Base-by-base conservation (phyloP, 139 green algal species). In the Coelastrella sp. region DNA sequence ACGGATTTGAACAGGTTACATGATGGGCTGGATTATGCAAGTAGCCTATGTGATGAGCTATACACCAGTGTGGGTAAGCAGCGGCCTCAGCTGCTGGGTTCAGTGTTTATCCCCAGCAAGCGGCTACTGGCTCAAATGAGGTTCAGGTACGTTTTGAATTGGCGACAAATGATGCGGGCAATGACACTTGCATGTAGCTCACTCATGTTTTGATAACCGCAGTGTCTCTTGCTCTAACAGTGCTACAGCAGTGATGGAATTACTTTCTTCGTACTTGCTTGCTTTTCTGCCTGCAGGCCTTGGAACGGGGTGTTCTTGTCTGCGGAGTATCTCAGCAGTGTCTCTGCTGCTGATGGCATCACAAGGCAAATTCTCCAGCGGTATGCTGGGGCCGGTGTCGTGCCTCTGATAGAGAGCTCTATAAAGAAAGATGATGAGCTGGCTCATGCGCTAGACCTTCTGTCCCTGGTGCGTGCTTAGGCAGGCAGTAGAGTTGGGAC, bases 301-400 rank as follows among this genome's bases (percentile, higher is more conserved):
- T 94, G 90, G 90, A 85, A 78, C 19, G 90, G 90, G 6, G 90
- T 94, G n/a, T 92, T 88, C 60, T 68, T 94, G 13, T 87, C 84
- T 15, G 80, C 92, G 0, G 84, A 89, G n/a, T 93, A 90, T 45
- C 81, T 93, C 37, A 79, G 81, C 59, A 60, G 75, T 35, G 79
- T 93, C 25, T 80, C 88, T 21, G 83, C 40, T 11, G 90, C 90
- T 41, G 51, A 90, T 15, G 64, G 15, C 6, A 87, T 90, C 38
- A 93, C 89, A 15, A 15, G 8, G 1, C 30, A 76, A 5, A 23
- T 93, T 15, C 68, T 93, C 71, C n/a, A 40, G 2, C 35, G 85
- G 7, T 93, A 89, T 50, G 37, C 38, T 23, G 32, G 76, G 25
- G 25, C 73, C 43, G 73, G 60, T 0, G 90, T 93, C 27, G 25